Percentiles rank a stretch among this genome's conserved stretches.
Evolutionary conservation across 139 green algal genomes (phyloP).

Genomic region (Auxenochlorella pyrenoidosa): DNA sequence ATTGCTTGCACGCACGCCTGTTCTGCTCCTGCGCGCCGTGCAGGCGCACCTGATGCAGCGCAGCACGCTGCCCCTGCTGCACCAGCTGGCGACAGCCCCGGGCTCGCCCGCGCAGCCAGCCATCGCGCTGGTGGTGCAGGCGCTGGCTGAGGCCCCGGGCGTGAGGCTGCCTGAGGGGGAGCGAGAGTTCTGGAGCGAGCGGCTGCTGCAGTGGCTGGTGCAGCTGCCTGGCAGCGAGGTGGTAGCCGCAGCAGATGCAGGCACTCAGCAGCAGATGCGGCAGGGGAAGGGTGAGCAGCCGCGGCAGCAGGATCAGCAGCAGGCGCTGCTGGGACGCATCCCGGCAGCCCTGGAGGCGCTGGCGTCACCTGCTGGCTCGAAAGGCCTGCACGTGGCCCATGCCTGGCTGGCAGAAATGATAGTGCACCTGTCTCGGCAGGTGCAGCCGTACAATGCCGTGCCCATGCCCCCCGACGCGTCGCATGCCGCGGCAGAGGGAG

Average conservation of each 20-base stretch:
- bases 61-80: constrained; percentile 52
- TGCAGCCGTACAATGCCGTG: constrained; percentile 8
- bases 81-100: constrained; percentile 34
- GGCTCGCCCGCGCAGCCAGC: constrained; percentile 25
- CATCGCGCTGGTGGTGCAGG: constrained; percentile 35
- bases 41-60: constrained; percentile 39
- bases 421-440: constrained; percentile 56
- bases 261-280: neutral
- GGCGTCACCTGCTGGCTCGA: constrained; percentile 38
- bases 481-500: constrained; percentile 37
- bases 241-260: neutral
- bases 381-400: constrained; percentile 67
- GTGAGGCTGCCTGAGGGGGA: constrained; percentile 12
- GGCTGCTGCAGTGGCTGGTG: constrained; percentile 46
- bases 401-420: constrained; percentile 78
- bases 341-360: constrained; percentile 41
- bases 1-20: neutral
- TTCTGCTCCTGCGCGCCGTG: neutral
- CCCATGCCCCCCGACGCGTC: neutral
- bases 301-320: neutral
- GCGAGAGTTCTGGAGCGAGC: constrained; percentile 45
- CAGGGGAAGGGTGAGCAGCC: neutral
- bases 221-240: neutral
- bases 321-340: neutral
- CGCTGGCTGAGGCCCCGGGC: constrained; percentile 29